phyloP scores from a whole-genome alignment of 768 basidiomycete species.

The Kondoa subrosea region DNA sequence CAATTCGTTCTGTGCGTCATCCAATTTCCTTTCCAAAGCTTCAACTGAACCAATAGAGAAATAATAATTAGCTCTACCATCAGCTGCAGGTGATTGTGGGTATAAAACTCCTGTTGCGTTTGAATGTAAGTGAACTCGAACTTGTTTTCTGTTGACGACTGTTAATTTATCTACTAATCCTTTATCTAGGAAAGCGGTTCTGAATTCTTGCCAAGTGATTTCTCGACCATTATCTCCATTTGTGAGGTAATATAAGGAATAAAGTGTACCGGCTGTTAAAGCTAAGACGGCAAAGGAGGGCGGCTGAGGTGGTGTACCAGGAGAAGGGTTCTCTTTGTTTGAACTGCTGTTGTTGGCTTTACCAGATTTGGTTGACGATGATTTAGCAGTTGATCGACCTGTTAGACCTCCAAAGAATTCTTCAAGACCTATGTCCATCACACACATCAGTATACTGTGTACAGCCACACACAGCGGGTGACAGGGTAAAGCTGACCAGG shows the following conservation, averaged over 20 bases:
- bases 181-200: conserved; percentile 88
- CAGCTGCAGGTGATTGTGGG: conserved; percentile 37
- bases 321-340: conserved; percentile 7
- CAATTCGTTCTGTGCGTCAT: conserved; percentile 81
- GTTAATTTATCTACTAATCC: conserved; percentile 84
- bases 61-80: conserved; percentile 42
- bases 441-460: conserved; percentile 7
- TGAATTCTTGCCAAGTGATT: conserved; percentile 99
- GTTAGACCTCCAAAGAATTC: conserved; percentile 26
- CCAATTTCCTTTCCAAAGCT: conserved; percentile 84
- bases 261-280: conserved; percentile 14
- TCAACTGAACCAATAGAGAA: conserved; percentile 98
- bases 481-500: background rate
- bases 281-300: conserved; percentile 6
- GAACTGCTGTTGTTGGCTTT: conserved; percentile 10
- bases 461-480: too few relatives aligned
- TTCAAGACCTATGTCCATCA: conserved; percentile 19
- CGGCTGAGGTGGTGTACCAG: conserved; percentile 4
- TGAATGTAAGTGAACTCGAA: conserved; percentile 80
- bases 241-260: conserved; percentile 23
- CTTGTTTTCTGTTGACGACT: conserved; percentile 75
- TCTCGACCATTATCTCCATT: conserved; percentile 38
- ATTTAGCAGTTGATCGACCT: conserved; percentile 18
- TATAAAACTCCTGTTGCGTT: conserved; percentile 70
- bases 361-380: conserved; percentile 6